Base-by-base conservation (phyloP, 306 rosid genomes). In the Acacia melanoxylon region DNA sequence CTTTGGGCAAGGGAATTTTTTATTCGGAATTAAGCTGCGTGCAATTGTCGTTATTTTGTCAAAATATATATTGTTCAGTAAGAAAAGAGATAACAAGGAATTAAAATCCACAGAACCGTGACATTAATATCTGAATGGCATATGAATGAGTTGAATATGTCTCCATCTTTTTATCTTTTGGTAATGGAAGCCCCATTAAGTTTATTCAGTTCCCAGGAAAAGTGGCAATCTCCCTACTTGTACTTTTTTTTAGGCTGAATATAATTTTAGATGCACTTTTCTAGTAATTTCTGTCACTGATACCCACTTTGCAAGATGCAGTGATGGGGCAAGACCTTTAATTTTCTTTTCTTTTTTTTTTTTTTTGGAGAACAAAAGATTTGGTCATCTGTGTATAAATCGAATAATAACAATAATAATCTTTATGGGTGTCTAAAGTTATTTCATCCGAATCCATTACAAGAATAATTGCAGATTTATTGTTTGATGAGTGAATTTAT, bases 291-390 rank as follows among this genome's bases (percentile, higher is more conserved):
- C 68, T 67, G 83, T 77, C 84, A 75, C 72, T 54, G 81, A 83
- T 83, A 61, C 74, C 88, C 88, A 85, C 89, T 83, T 41, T 70
- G 78, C 81, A 68, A 79, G 84, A 80, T 87, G 90, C 80, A 40
- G 68, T 31, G 75, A 70, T 41, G 68, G 19, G 79, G 67, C 61
- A 52, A 4, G 33, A 31, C 68, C 75, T 75, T 42, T 58, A 33
- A 10, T 42, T 37, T 42, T 70, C 35, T 31, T 6, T 63, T 13
- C 0, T 4, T 3, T 5, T 27, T 27, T 58, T 22, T 46, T 46
- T 46, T 72, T 61, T 35, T 49, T 9, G n/a, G 54, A 46, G 62
- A 54, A 69, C 33, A 61, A 83, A 68, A 45, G 78, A 19, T 68
- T 68, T 81, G 44, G n/a, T 10, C 59, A 27, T 67, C 5, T 45